Base-by-base conservation (phyloP, 805 yeast genomes). In the Metschnikowia continentalis region DNA sequence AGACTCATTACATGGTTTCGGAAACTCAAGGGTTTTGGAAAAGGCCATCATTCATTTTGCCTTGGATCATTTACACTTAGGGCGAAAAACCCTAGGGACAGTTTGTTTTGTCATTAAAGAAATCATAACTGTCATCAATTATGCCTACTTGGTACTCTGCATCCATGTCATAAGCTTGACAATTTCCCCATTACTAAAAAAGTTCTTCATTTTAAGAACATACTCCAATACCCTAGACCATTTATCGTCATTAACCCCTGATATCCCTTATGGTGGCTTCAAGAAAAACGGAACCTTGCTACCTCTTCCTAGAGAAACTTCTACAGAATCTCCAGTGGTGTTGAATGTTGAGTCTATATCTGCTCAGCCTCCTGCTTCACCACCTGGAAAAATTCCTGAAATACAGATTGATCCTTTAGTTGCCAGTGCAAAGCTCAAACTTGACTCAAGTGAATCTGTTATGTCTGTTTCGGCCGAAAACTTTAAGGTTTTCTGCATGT, bases 401-500 rank as follows among this genome's bases (percentile, higher is more conserved):
- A 42, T 56, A 17, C 17, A 47, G 2, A 39, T 56, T 19, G 36
- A 49, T 11, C 38, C 42, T 15, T 42, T 36, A 2, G n/a, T 52
- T 13, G 48, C 52, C 2, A 37, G 37, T 3, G 3, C 39, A 10
- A 22, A 48, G 20, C 45, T 40, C 8, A n/a, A n/a, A 17, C 3
- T 23, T 11, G 35, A 49, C n/a, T 38, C 35, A 30, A 35, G 32
- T 22, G 53, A 54, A 32, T 42, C 37, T 30, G 41, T 35, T 23
- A 36, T 35, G 20, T 54, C 62, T 3, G 54, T 62, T 17, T 57
- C 63, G 2, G 62, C 61, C 3, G 61, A 58, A 15, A 67, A 67
- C 48, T 67, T 67, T 40, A 65, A 65, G 48, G 61, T 52, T 36
- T 67, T 66, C 39, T 62, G 68, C 42, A 42, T 63, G 47, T 57